A percentile compares a stretch with the other conserved stretches of the same genome.
Evolutionary conservation across 192 early-diverging fungal species (phyloP).

Genomic region (Entophlyctis luteolus): DNA sequence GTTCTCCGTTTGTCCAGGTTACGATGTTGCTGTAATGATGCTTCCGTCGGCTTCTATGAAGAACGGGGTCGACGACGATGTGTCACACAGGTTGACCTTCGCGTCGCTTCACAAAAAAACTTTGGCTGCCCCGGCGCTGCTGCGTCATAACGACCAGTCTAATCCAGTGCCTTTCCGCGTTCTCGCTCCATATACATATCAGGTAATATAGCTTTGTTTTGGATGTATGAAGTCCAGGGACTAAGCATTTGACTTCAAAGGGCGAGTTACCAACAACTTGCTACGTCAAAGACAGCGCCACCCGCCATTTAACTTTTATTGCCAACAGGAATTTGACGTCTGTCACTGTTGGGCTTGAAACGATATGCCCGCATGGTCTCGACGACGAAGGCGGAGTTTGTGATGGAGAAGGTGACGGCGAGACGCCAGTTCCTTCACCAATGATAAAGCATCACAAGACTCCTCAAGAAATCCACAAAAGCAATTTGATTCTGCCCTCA

Average conservation of each 20-base stretch:
- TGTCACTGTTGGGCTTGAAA: constrained; percentile 35
- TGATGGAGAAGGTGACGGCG: constrained; percentile 31
- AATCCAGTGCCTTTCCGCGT: constrained; percentile 45
- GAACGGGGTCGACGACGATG: no score
- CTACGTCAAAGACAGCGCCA: constrained; percentile 25
- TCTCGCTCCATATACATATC: constrained; percentile 58
- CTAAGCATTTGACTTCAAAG: no score
- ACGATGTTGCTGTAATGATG: constrained; percentile 45
- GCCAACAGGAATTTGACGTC: constrained; percentile 29
- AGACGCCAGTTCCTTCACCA: constrained; percentile 18
- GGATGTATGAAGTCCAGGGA: no score
- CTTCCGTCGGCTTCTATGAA: no score
- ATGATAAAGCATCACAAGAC: background rate
- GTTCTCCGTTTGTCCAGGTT: constrained; percentile 57
- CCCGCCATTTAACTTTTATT: constrained; percentile 40
- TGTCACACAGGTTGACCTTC: no score
- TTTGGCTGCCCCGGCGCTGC: constrained; percentile 32
- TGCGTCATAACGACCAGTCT: constrained; percentile 56
- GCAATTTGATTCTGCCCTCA: background rate
- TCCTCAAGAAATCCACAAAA: background rate
- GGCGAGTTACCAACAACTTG: constrained; percentile 53
- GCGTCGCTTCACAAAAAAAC: constrained; percentile 22
- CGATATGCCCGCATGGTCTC: constrained; percentile 43
- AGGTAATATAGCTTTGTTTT: no score
- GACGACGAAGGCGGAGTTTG: constrained; percentile 34